Percentiles rank a stretch among this genome's conserved stretches.
Evolutionary conservation across 176 grass and related monocot species (phyloP).

Genomic region (Raddia guianensis): DNA sequence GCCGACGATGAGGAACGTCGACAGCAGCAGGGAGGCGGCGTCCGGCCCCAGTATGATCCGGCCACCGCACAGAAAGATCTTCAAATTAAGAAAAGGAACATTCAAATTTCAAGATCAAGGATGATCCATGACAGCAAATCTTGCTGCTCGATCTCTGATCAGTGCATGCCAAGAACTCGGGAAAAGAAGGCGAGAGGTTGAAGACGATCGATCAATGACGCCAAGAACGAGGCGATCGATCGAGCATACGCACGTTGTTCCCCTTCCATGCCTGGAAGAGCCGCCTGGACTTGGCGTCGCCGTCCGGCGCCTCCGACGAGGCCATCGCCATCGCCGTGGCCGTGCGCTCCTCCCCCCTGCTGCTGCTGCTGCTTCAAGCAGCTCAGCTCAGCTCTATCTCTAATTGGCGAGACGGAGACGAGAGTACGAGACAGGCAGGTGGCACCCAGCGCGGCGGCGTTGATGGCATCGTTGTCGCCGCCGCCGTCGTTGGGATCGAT

Average conservation of each 20-base stretch:
- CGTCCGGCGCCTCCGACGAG: neutral
- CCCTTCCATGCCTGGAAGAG: conserved; percentile 71
- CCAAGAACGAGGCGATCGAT: neutral
- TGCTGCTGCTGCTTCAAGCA: conserved; percentile 5
- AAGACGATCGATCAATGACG: neutral
- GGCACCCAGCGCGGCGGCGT: neutral
- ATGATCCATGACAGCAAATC: neutral
- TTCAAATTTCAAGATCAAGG: neutral
- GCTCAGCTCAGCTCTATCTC: neutral
- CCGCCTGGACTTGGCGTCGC: conserved; percentile 34
- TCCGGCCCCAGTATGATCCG: conserved; percentile 62
- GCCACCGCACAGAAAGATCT: conserved; percentile 68
- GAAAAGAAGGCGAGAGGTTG: neutral
- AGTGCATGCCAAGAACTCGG: too few species aligned
- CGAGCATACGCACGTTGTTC: conserved; percentile 50
- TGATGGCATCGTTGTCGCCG: conserved; percentile 10
- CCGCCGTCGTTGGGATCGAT: neutral
- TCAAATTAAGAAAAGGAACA: conserved; percentile 7
- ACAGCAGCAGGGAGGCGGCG: conserved; percentile 52
- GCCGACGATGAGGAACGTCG: conserved; percentile 43
- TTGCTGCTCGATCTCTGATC: too few species aligned
- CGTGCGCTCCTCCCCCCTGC: conserved; percentile 1
- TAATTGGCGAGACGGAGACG: neutral
- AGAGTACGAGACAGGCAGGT: neutral
- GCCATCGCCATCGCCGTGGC: conserved; percentile 37